A percentile compares a stretch with the other conserved stretches of the same genome.
Evolutionary conservation across 345 rosid species (phyloP).

Genomic region (Heritiera littoralis): DNA sequence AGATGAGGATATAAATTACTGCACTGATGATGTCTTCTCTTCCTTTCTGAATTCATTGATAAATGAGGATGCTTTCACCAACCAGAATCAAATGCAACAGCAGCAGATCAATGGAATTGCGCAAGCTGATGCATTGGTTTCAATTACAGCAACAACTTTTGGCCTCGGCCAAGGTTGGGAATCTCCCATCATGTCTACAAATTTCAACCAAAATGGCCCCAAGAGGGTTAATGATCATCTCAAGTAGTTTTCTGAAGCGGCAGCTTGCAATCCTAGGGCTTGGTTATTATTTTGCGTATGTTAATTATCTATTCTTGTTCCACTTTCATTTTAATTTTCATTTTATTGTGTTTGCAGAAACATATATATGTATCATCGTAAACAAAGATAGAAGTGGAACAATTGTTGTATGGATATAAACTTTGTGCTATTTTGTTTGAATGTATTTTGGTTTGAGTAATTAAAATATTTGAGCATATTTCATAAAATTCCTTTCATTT

Average conservation of each 20-base stretch:
- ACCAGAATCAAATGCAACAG: slow-evolving; percentile 29
- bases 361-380: not conserved
- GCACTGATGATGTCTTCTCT: slow-evolving; percentile 45
- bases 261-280: not conserved
- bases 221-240: slow-evolving; percentile 19
- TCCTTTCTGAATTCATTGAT: slow-evolving; percentile 58
- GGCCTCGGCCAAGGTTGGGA: slow-evolving; percentile 40
- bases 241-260: slow-evolving; percentile 2
- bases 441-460: not conserved
- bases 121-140: slow-evolving; percentile 23
- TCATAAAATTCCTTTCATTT: not conserved
- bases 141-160: slow-evolving; percentile 17
- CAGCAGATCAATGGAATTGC: slow-evolving; percentile 3
- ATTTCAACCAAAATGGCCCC: slow-evolving; percentile 30
- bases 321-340: not conserved
- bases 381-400: slow-evolving; percentile 11
- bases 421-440: not conserved
- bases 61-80: slow-evolving; percentile 45
- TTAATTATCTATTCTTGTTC: not conserved
- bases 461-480: not conserved
- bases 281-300: not conserved
- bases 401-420: not conserved
- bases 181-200: slow-evolving; percentile 34
- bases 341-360: not conserved
- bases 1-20: slow-evolving; percentile 34